A percentile compares a stretch with the other conserved stretches of the same genome.
phyloP scores from a whole-genome alignment of 208 protist species.

The Crithidia sp. region DNA sequence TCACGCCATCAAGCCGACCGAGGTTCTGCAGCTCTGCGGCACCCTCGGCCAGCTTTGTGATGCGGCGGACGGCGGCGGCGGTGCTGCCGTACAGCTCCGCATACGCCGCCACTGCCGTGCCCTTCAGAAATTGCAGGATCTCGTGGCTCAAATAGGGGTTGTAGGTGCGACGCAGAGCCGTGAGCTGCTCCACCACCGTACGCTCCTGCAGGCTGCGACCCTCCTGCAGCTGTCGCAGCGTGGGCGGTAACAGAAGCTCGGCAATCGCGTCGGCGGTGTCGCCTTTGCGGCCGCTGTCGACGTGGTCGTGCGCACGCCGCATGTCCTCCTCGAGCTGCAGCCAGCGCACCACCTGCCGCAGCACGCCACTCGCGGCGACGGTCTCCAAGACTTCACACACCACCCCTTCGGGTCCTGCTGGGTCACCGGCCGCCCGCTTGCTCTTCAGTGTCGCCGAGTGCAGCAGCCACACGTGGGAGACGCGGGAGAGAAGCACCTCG shows the following conservation, averaged over 20 bases:
- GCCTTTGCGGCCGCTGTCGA: conserved; percentile 22
- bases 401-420: conserved; percentile 7
- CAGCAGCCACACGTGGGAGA: conserved; percentile 52
- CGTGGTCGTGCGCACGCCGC: conserved; percentile 32
- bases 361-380: conserved; percentile 30
- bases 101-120: conserved; percentile 68
- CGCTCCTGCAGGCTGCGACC: conserved; percentile 38
- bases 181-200: conserved; percentile 59
- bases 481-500: conserved; percentile 54
- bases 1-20: conserved; percentile 28
- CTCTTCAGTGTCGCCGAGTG: conserved; percentile 20
- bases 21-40: conserved; percentile 22
- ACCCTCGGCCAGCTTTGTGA: conserved; percentile 28
- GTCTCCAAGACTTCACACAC: conserved; percentile 26
- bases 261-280: conserved; percentile 17
- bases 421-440: conserved; percentile 7
- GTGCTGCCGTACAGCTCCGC: conserved; percentile 74
- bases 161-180: conserved; percentile 68
- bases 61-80: conserved; percentile 24
- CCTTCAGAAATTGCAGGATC: conserved; percentile 67
- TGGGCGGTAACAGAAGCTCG: conserved; percentile 43
- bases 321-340: conserved; percentile 37
- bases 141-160: conserved; percentile 76
- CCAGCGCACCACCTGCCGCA: conserved; percentile 36
- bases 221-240: conserved; percentile 46